A percentile compares a stretch with the other conserved stretches of the same genome.
Evolutionary conservation across 1,284 basidiomycete species (phyloP).

Genomic region (Trametes versicolor): DNA sequence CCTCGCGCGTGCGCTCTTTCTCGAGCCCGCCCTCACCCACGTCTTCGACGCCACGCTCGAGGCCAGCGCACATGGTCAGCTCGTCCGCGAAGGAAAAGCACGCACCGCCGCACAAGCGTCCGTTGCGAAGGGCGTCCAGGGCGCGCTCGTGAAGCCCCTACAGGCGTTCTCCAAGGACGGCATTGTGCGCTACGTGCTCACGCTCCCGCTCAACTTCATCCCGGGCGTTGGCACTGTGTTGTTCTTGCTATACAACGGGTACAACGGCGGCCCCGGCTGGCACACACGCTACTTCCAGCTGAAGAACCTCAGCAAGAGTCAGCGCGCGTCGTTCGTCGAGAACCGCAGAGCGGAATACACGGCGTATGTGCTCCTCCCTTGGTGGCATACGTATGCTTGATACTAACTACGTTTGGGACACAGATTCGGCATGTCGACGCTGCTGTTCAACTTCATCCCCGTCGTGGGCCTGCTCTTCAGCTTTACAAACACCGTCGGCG

Average conservation of each 20-base stretch:
- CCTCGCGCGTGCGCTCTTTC: constrained; percentile 57
- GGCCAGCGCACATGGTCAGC: constrained; percentile 46
- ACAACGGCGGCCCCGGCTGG: constrained; percentile 59
- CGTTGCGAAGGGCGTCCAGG: constrained; percentile 43
- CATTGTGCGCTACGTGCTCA: constrained; percentile 55
- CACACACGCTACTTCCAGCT: constrained; percentile 78
- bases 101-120: constrained; percentile 31
- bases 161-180: constrained; percentile 43
- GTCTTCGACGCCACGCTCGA: constrained; percentile 55
- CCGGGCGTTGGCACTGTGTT: constrained; percentile 73
- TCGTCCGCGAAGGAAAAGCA: constrained; percentile 48
- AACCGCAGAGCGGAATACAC: constrained; percentile 55
- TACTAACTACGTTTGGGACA: neutral
- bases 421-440: constrained; percentile 69
- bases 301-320: constrained; percentile 60
- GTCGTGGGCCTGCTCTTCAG: constrained; percentile 62
- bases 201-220: constrained; percentile 72
- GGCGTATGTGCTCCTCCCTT: constrained; percentile 47
- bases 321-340: constrained; percentile 63
- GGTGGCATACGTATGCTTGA: neutral
- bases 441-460: constrained; percentile 71
- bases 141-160: constrained; percentile 49
- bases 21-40: constrained; percentile 55
- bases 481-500: constrained; percentile 70
- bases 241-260: constrained; percentile 65